Evolutionary conservation across 768 basidiomycete species (phyloP), one percentile per base, ranked within the genome.

Genomic region (Lactarius akahatsu): DNA sequence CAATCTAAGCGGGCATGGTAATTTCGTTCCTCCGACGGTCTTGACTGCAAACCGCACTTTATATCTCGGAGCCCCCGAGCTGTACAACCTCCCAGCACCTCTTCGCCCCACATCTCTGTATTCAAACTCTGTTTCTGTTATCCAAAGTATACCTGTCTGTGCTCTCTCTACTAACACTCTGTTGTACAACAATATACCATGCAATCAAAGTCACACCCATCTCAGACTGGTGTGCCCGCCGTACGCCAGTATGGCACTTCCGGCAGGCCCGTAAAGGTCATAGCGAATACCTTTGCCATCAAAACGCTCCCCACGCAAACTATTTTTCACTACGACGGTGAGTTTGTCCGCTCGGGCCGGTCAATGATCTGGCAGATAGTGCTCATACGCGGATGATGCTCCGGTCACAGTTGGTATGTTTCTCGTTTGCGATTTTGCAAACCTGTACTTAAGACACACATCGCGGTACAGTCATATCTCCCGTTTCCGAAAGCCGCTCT

Each of bases 261-360:
- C 18, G 68, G 68, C 26, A 56, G 36, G 61, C 41, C 32, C 4
- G 65, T 69, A 15, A 68, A 67, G 32, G 68, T 69, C 32, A 0
- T 67, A 26, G 61, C 65, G 2, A 69, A 69, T 57, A 62, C 50
- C 9, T 69, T 69, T 54, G 56, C 61, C 4, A 67, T 69, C 50
- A 67, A 6, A 18, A 41, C 65, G 1, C 61, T 69, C 32, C 68
- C 68, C 8, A 69, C 65, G 0, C n/a, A 67, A 20, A 58, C 65
- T 2, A 59, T 69, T 30, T 59, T 30, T 20, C 68, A 69, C 7
- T 69, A 67, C 6, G 68, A 69, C 28, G 65, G 68, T 69, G 57
- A 57, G 61, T 45, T n/a, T 61, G 0, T 7, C 28, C 34, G 26
- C 38, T 54, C 65, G 28, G 32, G 30, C 59, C 30, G 32, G n/a